These are phyloP conservation scores for Sordariomycetes sp. DNA, from an alignment of 2,329 filamentous ascomycete species.

Conservation along the genomic window DNA sequence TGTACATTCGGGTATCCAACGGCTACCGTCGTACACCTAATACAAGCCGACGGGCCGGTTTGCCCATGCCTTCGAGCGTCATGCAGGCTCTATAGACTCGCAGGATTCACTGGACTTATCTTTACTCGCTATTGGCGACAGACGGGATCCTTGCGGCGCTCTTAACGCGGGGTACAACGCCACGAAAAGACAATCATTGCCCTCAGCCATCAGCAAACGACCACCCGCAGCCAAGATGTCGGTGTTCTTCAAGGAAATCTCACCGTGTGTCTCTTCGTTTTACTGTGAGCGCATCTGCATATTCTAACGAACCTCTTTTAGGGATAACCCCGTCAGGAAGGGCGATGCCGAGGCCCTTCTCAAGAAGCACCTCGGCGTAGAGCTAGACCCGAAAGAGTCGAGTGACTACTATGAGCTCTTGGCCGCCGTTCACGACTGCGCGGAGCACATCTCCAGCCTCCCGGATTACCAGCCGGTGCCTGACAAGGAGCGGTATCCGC, in stretches of 20 bases:
- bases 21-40: neutral
- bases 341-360: constrained; percentile 23
- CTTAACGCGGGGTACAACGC: neutral
- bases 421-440: constrained; percentile 36
- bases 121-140: neutral
- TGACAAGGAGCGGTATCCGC: constrained; percentile 27
- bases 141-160: neutral
- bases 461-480: constrained; percentile 31
- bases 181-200: neutral
- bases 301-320: constrained; percentile 5
- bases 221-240: constrained; percentile 14
- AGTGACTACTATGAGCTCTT: constrained; percentile 32
- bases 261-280: constrained; percentile 17
- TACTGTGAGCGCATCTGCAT: neutral
- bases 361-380: constrained; percentile 18
- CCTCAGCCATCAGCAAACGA: no score
- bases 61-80: neutral
- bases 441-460: constrained; percentile 25
- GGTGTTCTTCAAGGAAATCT: constrained; percentile 24
- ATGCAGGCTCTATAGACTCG: neutral
- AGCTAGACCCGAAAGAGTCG: constrained; percentile 19
- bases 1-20: neutral
- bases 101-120: neutral
- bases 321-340: constrained; percentile 23
- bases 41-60: neutral